Conservation (phyloP, 768 basidiomycete genomes). For the Rhodosporidiobolus sp. region DNA sequence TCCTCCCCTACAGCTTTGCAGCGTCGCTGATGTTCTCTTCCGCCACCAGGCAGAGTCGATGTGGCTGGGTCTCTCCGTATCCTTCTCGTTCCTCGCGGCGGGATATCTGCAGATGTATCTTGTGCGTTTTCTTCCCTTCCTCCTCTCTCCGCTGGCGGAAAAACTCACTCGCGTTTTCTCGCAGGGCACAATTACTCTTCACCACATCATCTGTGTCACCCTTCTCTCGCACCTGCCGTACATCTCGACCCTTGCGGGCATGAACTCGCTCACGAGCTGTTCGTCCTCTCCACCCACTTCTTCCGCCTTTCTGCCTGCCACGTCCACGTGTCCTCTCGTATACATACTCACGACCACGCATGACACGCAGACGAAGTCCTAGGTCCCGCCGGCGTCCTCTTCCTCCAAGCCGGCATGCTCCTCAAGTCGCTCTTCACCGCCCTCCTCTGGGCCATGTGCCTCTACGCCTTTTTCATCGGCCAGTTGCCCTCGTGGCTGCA, state of each 20-base stretch:
- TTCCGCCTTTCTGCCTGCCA: not conserved
- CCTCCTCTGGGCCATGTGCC: slow-evolving; percentile 23
- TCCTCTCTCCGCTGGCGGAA: not conserved
- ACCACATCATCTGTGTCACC: slow-evolving; percentile 28
- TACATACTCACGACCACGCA: not conserved
- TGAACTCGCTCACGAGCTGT: slow-evolving; percentile 31
- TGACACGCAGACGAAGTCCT: slow-evolving; percentile 20
- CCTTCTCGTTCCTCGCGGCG: slow-evolving; percentile 25
- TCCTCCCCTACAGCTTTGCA: not conserved
- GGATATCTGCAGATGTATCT: slow-evolving; percentile 23
- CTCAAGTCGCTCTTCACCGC: slow-evolving; percentile 23
- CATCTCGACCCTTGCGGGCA: slow-evolving; percentile 21
- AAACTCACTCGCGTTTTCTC: not conserved
- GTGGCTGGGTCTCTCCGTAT: slow-evolving; percentile 32
- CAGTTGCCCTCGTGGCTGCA: slow-evolving; percentile 12
- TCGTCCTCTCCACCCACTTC: not conserved
- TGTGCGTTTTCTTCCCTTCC: slow-evolving; percentile 7
- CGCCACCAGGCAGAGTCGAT: slow-evolving; percentile 19
- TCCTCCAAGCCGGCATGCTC: slow-evolving; percentile 31
- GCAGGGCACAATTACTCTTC: slow-evolving; percentile 26
- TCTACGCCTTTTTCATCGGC: slow-evolving; percentile 22
- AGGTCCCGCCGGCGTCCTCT: slow-evolving; percentile 22
- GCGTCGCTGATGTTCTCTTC: not conserved
- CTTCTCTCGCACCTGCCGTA: slow-evolving; percentile 27
- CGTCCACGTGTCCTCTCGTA: not conserved